Conservation (phyloP, 169 alveolate genomes). For the Plasmodium malariae region DNA sequence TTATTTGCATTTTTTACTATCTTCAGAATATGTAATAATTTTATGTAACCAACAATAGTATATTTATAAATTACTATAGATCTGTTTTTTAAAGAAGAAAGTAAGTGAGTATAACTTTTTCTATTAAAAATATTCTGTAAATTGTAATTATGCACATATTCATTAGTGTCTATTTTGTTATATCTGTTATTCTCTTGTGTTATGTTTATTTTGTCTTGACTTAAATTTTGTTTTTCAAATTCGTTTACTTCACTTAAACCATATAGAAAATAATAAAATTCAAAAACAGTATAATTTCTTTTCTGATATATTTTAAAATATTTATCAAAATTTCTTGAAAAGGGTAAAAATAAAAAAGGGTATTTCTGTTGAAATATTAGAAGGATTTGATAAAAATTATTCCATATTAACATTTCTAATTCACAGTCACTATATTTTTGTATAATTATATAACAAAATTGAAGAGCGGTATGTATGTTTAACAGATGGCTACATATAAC, state of each 20-base stretch:
- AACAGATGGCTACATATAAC: slow-evolving; percentile 61
- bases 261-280: slow-evolving; percentile 55
- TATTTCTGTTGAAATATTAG: slow-evolving; percentile 69
- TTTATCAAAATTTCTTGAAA: slow-evolving; percentile 37
- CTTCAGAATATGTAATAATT: slow-evolving; percentile 32
- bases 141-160: background rate
- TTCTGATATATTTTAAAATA: slow-evolving; percentile 58
- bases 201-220: background rate
- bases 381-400: slow-evolving; percentile 37
- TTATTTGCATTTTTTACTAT: slow-evolving; percentile 20
- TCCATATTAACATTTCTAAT: slow-evolving; percentile 74
- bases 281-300: slow-evolving; percentile 28
- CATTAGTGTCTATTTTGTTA: background rate
- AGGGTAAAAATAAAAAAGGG: slow-evolving; percentile 69
- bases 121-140: background rate
- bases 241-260: slow-evolving; percentile 31
- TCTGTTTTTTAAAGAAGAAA: background rate
- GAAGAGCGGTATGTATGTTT: slow-evolving; percentile 37
- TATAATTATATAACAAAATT: slow-evolving; percentile 20
- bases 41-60: slow-evolving; percentile 42
- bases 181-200: background rate
- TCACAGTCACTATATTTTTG: slow-evolving; percentile 18
- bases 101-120: background rate
- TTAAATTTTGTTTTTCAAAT: slow-evolving; percentile 21
- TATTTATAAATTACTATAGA: slow-evolving; percentile 24